Evolutionary conservation across 345 rosid species (phyloP), one percentile per base, ranked within the genome.

Genomic region (Eucalyptus curtisii): DNA sequence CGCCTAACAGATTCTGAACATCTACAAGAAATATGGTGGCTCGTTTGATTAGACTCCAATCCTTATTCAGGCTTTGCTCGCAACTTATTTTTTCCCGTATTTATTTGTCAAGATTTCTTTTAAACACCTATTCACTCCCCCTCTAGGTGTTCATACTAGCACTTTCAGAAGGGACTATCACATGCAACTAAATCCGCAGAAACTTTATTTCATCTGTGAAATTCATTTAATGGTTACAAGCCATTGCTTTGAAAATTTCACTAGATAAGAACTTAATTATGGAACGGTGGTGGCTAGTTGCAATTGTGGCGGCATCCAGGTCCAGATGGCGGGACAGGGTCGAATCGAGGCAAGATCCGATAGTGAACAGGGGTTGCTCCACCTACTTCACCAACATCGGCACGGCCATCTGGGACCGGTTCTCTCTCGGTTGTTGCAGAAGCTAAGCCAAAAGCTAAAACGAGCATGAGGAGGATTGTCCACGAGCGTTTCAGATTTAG

Each of bases 11-110:
- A 42, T 42, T 42, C 44, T 1, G 7, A 42, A 42, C 44, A 42
- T 42, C 44, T 42, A 42, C 2, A 1, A 5, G 7, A 42, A 42
- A 42, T 42, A 6, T 1, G 44, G 44, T 42, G 44, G 44, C 44
- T 42, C 44, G 44, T 42, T 42, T 42, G 1, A 42, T 42, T 7
- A 1, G 7, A 42, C 1, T 42, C 0, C 0, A 7, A 42, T 42
- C 44, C 44, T 42, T 42, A 42, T 42, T 42, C 44, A 42, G 7
- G 6, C 44, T 42, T 42, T 1, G 44, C 44, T 42, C 44, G 44
- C 44, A 42, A 42, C 44, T 42, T 42, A 5, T 42, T 42, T 42
- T 42, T 5, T 42, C 6, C 7, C 3, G 44, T 7, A 42, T 42
- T 42, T 42, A 42, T 42, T 42, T 42, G 44, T 5, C 7, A 42